Evolutionary conservation across 2,329 filamentous ascomycete genomes (phyloP), one percentile per base, ranked within the genome.

Genomic region (Fusarium succisae): DNA sequence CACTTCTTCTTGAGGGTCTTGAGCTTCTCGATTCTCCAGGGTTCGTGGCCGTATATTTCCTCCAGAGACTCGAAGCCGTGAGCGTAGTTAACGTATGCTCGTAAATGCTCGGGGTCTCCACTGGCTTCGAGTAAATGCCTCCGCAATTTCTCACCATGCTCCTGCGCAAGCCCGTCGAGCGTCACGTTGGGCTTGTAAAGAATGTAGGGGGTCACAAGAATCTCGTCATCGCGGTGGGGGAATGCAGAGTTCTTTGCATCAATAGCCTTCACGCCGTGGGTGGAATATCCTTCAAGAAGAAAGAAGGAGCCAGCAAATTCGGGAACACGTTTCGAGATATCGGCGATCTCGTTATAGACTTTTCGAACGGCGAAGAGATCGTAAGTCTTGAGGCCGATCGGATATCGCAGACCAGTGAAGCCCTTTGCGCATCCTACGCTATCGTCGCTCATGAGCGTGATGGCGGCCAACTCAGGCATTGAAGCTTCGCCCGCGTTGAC

Each of bases 221-320:
- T 66, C 17, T 64, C 60, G 9, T 75, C 72, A 1, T 67, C 53
- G 4, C 72, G 73, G 12, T 75, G 72, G 1, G 73, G 66, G 20
- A 64, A 75, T 6, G 73, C 69, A 2, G 73, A 73, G 2, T 22
- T n/a, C 1, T 66, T 39, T 5, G 69, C 54, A 1, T 73, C 57
- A 3, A 66, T 6, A 2, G 57, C 43, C 11, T 63, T 73, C 2
- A 75, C 72, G 2, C 66, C 69, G 1, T 75, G 66, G 1, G 69
- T 71, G 3, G 73, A 83, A 79, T 90, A 90, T 12, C 86, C 86
- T 73, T 90, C 88, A 50, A 89, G 86, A 80, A 89, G 84, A 79
- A 89, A 87, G 41, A 89, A 80, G 8, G 75, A 77, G 3, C 67
- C 67, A 4, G 65, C 55, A 13, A 77, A 69, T 17, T 76, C 63